Percentiles rank a stretch among this genome's conserved stretches.
Evolutionary conservation across 371 early-diverging fungal species (phyloP).

Genomic region (Rhizomucor miehei): DNA sequence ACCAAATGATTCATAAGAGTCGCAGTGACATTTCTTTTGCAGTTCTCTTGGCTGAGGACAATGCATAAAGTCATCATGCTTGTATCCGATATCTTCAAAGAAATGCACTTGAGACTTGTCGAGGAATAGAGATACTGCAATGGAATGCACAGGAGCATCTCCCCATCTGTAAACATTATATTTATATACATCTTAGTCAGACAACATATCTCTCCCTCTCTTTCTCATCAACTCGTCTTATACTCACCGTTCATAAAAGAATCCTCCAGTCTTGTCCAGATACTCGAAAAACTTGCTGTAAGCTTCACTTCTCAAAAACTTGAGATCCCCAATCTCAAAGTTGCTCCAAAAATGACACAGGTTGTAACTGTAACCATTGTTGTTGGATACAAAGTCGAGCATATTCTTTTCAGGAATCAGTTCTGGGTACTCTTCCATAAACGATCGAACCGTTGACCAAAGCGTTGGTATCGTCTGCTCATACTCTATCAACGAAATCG

Average conservation of each 20-base stretch:
- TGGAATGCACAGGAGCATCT: slow-evolving; percentile 94
- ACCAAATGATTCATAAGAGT: slow-evolving; percentile 55
- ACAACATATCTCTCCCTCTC: background rate
- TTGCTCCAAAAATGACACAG: slow-evolving; percentile 96
- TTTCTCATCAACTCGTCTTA: background rate
- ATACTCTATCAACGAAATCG: slow-evolving; percentile 77
- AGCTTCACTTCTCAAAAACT: slow-evolving; percentile 68
- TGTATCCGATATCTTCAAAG: slow-evolving; percentile 85
- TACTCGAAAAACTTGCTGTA: slow-evolving; percentile 80
- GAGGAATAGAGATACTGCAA: slow-evolving; percentile 71
- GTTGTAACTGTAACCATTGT: slow-evolving; percentile 50
- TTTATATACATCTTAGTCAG: background rate
- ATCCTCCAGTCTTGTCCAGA: slow-evolving; percentile 85
- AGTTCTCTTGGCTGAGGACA: slow-evolving; percentile 59
- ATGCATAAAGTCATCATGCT: slow-evolving; percentile 62
- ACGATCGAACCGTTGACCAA: slow-evolving; percentile 61
- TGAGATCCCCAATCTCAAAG: slow-evolving; percentile 92
- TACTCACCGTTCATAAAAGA: slow-evolving; percentile 82
- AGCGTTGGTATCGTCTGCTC: slow-evolving; percentile 79
- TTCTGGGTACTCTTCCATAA: slow-evolving; percentile 52
- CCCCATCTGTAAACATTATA: slow-evolving; percentile 66
- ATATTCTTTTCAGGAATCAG: slow-evolving; percentile 30
- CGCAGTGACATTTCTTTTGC: slow-evolving; percentile 64
- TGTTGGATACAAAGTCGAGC: slow-evolving; percentile 31
- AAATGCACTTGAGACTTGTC: slow-evolving; percentile 76